Percentiles rank a stretch among this genome's conserved stretches.
These are phyloP conservation scores for Talaromyces sp. DNA, from an alignment of 2,329 filamentous ascomycete genomes.

Conservation along the genomic window DNA sequence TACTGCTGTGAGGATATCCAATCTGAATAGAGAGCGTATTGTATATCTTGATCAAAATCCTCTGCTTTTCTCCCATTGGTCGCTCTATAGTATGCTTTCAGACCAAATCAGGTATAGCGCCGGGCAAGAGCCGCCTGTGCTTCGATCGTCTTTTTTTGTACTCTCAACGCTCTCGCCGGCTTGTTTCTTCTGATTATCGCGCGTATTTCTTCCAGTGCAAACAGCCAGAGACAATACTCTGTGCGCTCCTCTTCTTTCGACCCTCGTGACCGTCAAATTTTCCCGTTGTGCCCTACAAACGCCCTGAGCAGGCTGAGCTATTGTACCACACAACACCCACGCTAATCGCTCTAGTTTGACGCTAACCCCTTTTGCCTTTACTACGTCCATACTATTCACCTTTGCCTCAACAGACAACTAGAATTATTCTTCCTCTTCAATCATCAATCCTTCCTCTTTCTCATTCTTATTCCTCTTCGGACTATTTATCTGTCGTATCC, in stretches of 20 bases:
- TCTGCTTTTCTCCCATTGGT: slow-evolving; percentile 59
- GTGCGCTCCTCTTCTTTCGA: not conserved
- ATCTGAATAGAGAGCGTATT: too few relatives aligned
- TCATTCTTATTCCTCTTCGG: not conserved
- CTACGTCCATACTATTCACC: slow-evolving; percentile 4
- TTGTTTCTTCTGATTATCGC: not conserved
- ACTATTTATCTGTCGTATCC: not conserved
- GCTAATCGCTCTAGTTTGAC: not conserved
- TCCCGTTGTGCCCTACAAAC: not conserved
- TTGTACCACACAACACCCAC: not conserved
- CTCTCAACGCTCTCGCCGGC: not conserved
- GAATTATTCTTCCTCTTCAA: not conserved
- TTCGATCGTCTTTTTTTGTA: not conserved
- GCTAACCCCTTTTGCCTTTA: not conserved
- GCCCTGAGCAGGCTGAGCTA: not conserved
- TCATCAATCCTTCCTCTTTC: not conserved
- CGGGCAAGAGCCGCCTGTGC: not conserved
- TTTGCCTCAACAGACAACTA: not conserved
- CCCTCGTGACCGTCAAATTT: not conserved
- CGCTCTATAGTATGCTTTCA: slow-evolving; percentile 39
- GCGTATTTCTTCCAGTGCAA: not conserved
- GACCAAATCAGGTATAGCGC: not conserved
- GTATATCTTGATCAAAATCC: too few relatives aligned
- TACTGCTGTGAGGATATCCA: too few relatives aligned
- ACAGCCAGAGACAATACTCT: not conserved